Evolutionary conservation across 2,329 filamentous ascomycete genomes (phyloP), one percentile per base, ranked within the genome.

Genomic region (Colletotrichum sp.): DNA sequence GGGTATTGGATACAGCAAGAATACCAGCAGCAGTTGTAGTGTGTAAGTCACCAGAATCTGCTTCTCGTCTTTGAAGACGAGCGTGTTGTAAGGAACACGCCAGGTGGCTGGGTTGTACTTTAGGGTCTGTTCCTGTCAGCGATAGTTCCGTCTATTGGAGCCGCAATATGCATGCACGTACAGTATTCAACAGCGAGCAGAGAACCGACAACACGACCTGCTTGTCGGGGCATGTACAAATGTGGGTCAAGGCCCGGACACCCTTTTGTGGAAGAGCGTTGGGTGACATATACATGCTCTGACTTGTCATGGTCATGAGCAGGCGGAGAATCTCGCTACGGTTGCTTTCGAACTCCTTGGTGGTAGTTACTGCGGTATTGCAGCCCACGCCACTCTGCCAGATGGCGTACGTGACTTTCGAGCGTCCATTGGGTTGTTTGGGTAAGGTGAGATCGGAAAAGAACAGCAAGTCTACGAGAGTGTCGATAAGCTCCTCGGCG

Each of bases 301-400:
- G 95, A 83, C 96, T 95, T 15, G 95, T 92, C 77, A 99, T 86
- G 0, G 96, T 96, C 78, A 99, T 88, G 55, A 99, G 90, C 73
- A 99, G 88, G 26, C 96, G 92, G 80, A 99, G 85, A 34, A 98
- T 94, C 85, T 99, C 97, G 78, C 94, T 96, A 75, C 97, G 92
- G 84, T 98, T 98, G 86, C 91, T 98, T 86, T 99, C 97, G 74
- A 95, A 94, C 80, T 99, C 96, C 83, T 95, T 98, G 68, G 93
- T 98, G 5, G 96, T 96, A 12, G 93, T 93, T 79, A 98, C 93
- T 7, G 96, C 92, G 18, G 94, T 95, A 84, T 98, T 98, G 87
- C 96, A 99, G 16, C 97, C 97, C 34, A 99, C 96, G 64, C 97
- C 97, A 82, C 95, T 99, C 86, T 98, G 96, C 97, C 97, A 99